These are phyloP conservation scores for Solanum peruvianum DNA, from an alignment of 257 asterid species.

Conservation along the genomic window DNA sequence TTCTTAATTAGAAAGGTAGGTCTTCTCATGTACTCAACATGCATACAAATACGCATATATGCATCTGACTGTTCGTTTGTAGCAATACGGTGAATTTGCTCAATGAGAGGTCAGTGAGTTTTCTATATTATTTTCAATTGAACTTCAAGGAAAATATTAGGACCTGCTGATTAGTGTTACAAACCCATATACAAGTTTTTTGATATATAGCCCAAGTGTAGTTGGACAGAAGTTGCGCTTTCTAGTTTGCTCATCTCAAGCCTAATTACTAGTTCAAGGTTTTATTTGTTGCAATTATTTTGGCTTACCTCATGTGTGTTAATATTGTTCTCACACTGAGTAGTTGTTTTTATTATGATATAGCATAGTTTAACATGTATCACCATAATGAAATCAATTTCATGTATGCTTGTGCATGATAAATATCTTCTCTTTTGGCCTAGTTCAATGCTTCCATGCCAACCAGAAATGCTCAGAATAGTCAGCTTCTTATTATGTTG, in stretches of 20 bases:
- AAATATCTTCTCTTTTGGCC: background rate
- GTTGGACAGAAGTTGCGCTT: background rate
- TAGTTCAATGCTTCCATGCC: background rate
- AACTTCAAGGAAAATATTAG: background rate
- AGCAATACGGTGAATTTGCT: background rate
- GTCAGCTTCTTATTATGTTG: background rate
- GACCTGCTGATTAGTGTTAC: background rate
- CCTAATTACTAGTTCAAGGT: background rate
- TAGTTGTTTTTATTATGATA: background rate
- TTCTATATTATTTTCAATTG: background rate
- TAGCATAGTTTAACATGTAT: background rate
- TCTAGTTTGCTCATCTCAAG: background rate
- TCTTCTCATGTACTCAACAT: background rate
- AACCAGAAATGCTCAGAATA: background rate
- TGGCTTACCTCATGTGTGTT: background rate
- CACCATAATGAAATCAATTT: background rate
- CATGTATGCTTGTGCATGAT: background rate
- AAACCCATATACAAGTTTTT: background rate
- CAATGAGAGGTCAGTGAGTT: background rate
- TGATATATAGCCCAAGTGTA: background rate
- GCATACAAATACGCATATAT: background rate
- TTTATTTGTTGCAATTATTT: background rate
- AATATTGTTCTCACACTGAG: background rate
- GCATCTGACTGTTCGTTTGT: background rate
- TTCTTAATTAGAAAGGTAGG: slow-evolving; percentile 75